These are phyloP conservation scores for Larix kaempferi DNA, from an alignment of 75 land plant species.

Conservation along the genomic window DNA sequence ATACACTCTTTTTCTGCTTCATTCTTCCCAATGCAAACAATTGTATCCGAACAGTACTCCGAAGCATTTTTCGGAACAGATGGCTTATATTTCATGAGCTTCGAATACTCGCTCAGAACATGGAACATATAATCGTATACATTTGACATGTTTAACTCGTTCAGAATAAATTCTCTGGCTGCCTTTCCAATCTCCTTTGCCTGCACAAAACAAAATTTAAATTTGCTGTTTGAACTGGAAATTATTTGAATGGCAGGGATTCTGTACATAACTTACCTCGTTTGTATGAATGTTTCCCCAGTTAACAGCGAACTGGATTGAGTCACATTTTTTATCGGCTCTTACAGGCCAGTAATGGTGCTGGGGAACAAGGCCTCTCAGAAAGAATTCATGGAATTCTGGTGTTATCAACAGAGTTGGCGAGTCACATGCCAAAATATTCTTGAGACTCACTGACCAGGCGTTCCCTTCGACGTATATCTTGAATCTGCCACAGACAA, in stretches of 20 bases:
- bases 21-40: conserved; percentile 6
- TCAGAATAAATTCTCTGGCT: conserved; percentile 16
- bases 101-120: conserved; percentile 28
- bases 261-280: conserved; percentile 6
- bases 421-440: conserved; percentile 25
- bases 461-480: conserved; percentile 24
- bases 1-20: conserved; percentile 2
- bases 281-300: conserved; percentile 21
- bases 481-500: conserved; percentile 14
- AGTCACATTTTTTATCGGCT: conserved; percentile 6
- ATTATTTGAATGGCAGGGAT: too few species aligned
- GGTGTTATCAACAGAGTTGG: conserved; percentile 13
- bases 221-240: background rate
- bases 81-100: conserved; percentile 28
- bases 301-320: conserved; percentile 15
- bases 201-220: conserved; percentile 5
- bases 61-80: conserved; percentile 4
- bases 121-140: conserved; percentile 53
- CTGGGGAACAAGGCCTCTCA: conserved; percentile 11
- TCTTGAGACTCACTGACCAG: conserved; percentile 28
- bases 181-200: conserved; percentile 22
- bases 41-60: conserved; percentile 11
- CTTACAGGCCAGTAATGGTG: conserved; percentile 17
- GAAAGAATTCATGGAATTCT: conserved; percentile 16
- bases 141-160: conserved; percentile 24